phyloP scores from a whole-genome alignment of 495 filamentous ascomycete species.

The Tuber magnatum region DNA sequence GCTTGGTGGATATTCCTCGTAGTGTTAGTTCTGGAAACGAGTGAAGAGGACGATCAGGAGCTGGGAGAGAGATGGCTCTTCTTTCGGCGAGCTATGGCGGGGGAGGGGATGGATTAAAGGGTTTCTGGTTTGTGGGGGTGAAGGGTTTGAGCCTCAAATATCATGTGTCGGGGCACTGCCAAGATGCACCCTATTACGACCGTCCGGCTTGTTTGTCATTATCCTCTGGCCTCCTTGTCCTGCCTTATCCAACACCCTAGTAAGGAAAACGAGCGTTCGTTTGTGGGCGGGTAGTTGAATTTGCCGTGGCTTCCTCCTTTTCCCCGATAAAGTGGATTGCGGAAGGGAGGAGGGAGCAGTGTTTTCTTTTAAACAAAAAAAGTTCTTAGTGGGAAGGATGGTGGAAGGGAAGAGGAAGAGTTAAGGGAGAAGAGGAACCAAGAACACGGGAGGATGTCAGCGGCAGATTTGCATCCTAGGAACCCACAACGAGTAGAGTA shows the following conservation, averaged over 20 bases:
- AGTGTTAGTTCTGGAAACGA: not conserved
- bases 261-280: not conserved
- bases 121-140: constrained; percentile 34
- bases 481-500: not conserved
- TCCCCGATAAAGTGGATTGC: not conserved
- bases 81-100: constrained; percentile 25
- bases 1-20: not conserved
- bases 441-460: constrained; percentile 35
- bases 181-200: constrained; percentile 24
- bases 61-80: constrained; percentile 23
- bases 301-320: not conserved
- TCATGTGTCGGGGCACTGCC: constrained; percentile 34
- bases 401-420: constrained; percentile 24
- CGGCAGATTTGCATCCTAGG: constrained; percentile 35
- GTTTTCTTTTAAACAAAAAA: not conserved
- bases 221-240: constrained; percentile 28
- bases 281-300: not conserved
- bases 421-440: constrained; percentile 19
- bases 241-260: not conserved
- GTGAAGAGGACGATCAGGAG: constrained; percentile 21
- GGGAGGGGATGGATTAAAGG: constrained; percentile 32
- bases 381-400: not conserved
- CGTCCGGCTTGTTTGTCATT: constrained; percentile 35
- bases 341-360: not conserved
- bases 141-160: constrained; percentile 35